Percentiles rank a stretch among this genome's conserved stretches.
Evolutionary conservation across 2,329 filamentous ascomycete species (phyloP).

Genomic region (Botrytis sinoallii): DNA sequence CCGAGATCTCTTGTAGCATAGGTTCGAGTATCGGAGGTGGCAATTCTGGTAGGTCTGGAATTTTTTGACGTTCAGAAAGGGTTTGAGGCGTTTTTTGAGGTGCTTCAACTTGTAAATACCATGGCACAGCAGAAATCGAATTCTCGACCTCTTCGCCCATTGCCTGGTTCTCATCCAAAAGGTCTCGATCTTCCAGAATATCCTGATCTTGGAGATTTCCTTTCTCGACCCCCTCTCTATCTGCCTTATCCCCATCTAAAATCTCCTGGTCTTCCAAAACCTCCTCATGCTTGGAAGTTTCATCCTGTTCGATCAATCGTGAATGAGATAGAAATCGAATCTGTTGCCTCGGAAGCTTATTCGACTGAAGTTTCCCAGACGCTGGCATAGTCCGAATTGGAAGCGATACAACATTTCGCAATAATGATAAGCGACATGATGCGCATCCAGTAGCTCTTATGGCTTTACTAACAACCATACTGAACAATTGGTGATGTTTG

Average conservation of each 20-base stretch:
- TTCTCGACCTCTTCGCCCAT: conserved; percentile 25
- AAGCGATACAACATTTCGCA: conserved; percentile 33
- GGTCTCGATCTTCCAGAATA: neutral
- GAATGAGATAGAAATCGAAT: conserved; percentile 24
- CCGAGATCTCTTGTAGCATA: conserved; percentile 73
- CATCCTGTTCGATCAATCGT: conserved; percentile 10
- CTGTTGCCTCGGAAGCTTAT: conserved; percentile 14
- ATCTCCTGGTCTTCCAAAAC: neutral
- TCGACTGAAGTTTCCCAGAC: neutral
- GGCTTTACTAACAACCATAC: conserved; percentile 33
- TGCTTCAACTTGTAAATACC: conserved; percentile 78
- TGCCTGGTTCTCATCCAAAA: conserved; percentile 18
- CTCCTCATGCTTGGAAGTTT: neutral
- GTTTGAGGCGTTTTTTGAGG: conserved; percentile 39
- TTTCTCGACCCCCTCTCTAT: conserved; percentile 1
- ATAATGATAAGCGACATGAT: conserved; percentile 33
- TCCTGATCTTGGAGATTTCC: neutral
- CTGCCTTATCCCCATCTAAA: neutral
- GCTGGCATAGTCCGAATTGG: conserved; percentile 24
- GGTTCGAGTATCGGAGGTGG: conserved; percentile 71
- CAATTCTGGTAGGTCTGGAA: conserved; percentile 52
- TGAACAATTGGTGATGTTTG: neutral
- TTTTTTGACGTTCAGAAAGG: conserved; percentile 51
- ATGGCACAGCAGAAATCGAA: conserved; percentile 51
- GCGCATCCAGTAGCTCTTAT: conserved; percentile 36